phyloP scores from a whole-genome alignment of 2,329 filamentous ascomycete genomes.

The Aspergillus fructus region DNA sequence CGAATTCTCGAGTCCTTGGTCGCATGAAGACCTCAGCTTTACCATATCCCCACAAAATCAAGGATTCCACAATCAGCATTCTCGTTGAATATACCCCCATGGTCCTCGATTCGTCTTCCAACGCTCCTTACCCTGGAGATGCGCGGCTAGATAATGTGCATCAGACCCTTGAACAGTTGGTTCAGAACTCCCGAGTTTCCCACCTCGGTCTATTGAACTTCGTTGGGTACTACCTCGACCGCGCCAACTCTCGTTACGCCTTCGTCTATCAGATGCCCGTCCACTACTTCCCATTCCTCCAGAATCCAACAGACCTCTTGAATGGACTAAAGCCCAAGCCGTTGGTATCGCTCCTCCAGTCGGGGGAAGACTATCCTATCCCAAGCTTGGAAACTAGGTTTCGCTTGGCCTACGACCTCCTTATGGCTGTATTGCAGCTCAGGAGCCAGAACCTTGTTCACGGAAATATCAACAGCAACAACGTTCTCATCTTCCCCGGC shows the following conservation, averaged over 20 bases:
- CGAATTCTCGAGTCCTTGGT: conserved; percentile 43
- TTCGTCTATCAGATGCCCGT: conserved; percentile 61
- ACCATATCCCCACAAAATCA: conserved; percentile 30
- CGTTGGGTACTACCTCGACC: conserved; percentile 56
- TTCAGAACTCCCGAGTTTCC: conserved; percentile 43
- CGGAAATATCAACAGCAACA: conserved; percentile 65
- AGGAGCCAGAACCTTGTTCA: conserved; percentile 58
- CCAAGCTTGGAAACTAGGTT: conserved; percentile 64
- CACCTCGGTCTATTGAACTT: conserved; percentile 45
- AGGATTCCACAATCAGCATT: conserved; percentile 39
- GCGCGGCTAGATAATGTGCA: conserved; percentile 38
- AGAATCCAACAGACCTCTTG: conserved; percentile 39
- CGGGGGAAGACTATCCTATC: conserved; percentile 43
- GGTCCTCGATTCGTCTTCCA: conserved; percentile 35
- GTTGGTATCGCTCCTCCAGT: conserved; percentile 44
- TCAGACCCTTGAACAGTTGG: conserved; percentile 39
- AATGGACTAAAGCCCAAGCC: conserved; percentile 41
- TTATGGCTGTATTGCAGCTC: conserved; percentile 56
- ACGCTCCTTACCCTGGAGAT: conserved; percentile 25
- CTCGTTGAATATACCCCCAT: conserved; percentile 45
- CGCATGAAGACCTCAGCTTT: conserved; percentile 41
- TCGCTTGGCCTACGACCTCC: conserved; percentile 59
- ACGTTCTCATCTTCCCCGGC: conserved; percentile 57
- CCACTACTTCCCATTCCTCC: conserved; percentile 44
- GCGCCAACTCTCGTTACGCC: conserved; percentile 57